Conservation (phyloP, 1,284 basidiomycete species). For the Puccinia polysora region DNA sequence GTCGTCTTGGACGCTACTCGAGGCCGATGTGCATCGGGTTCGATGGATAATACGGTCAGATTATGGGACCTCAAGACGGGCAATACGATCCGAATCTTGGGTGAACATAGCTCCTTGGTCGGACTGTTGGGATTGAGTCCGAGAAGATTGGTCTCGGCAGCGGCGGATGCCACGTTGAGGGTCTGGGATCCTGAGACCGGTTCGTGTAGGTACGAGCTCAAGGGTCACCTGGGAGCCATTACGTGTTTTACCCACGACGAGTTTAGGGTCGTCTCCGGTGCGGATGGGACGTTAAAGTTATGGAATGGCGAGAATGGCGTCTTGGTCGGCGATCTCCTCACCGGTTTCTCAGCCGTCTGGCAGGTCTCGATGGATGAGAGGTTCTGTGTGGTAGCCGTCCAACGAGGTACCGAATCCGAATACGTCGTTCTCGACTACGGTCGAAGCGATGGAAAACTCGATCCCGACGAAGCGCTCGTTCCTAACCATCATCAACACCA, state of each 20-base stretch:
- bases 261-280: constrained; percentile 86
- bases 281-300: constrained; percentile 92
- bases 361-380: constrained; percentile 88
- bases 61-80: constrained; percentile 83
- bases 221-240: constrained; percentile 85
- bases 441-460: constrained; percentile 28
- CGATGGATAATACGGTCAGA: constrained; percentile 91
- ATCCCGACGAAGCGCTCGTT: neutral
- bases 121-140: constrained; percentile 60
- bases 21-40: constrained; percentile 84
- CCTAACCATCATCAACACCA: neutral
- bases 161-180: constrained; percentile 83
- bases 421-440: constrained; percentile 41
- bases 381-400: constrained; percentile 76
- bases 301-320: constrained; percentile 85
- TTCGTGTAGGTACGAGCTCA: constrained; percentile 70
- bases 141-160: constrained; percentile 82
- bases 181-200: constrained; percentile 85
- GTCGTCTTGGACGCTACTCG: constrained; percentile 61
- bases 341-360: constrained; percentile 86
- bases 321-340: constrained; percentile 76
- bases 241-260: constrained; percentile 97
- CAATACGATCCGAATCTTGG: constrained; percentile 68
- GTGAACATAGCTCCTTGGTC: constrained; percentile 52
- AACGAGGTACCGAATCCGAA: constrained; percentile 45